Conservation (phyloP, 1,284 basidiomycete species). For the Gomphus bonarii region DNA sequence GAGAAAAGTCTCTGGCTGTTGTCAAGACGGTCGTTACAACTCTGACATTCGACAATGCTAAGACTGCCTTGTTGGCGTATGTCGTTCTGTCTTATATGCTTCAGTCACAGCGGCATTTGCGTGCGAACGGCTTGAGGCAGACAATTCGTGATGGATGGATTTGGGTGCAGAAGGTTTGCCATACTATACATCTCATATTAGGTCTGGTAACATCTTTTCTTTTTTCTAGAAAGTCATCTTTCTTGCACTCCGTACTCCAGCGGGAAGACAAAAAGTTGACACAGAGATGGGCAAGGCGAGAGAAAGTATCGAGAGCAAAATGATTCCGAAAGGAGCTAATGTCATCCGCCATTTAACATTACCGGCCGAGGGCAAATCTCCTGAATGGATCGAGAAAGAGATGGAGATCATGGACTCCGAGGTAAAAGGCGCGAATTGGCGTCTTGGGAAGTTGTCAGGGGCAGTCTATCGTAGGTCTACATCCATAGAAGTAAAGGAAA, state of each 20-base stretch:
- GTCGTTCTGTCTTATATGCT: constrained; percentile 40
- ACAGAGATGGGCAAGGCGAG: constrained; percentile 61
- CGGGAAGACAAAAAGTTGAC: constrained; percentile 55
- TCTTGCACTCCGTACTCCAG: constrained; percentile 61
- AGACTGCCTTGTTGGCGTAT: constrained; percentile 56
- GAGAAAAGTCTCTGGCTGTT: not conserved
- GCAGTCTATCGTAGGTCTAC: constrained; percentile 75
- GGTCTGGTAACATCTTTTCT: not conserved
- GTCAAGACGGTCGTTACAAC: not conserved
- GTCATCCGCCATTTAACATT: constrained; percentile 57
- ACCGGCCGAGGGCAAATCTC: constrained; percentile 54
- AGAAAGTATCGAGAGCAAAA: constrained; percentile 53
- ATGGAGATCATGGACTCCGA: constrained; percentile 72
- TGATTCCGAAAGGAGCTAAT: constrained; percentile 52
- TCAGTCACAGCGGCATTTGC: constrained; percentile 58
- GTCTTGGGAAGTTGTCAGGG: constrained; percentile 72
- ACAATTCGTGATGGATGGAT: constrained; percentile 45
- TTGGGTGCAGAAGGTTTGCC: constrained; percentile 45
- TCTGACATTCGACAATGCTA: constrained; percentile 36
- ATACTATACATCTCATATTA: not conserved
- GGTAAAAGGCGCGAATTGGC: constrained; percentile 47
- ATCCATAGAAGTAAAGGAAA: not conserved
- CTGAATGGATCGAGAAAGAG: constrained; percentile 73
- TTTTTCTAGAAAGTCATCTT: not conserved
- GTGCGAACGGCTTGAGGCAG: constrained; percentile 53